phyloP scores from a whole-genome alignment of 495 filamentous ascomycete genomes.

The Penicillium bovifimosum region DNA sequence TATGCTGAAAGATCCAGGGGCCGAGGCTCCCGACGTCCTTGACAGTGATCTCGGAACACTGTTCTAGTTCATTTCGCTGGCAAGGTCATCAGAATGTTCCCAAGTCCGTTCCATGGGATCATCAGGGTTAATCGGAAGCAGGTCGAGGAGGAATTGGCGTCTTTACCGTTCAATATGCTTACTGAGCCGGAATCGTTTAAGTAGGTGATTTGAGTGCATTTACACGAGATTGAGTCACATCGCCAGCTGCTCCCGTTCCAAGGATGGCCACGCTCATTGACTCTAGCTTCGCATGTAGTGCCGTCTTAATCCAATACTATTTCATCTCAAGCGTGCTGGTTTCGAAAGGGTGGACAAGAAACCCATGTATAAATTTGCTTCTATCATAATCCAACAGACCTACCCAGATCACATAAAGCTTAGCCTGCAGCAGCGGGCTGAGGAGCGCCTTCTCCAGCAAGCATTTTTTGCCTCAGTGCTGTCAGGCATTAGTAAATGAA shows the following conservation, averaged over 20 bases:
- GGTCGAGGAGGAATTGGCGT: too few species aligned
- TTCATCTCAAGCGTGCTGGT: background rate
- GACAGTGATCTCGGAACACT: slow-evolving; percentile 32
- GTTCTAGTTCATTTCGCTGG: slow-evolving; percentile 16
- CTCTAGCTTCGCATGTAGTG: too few species aligned
- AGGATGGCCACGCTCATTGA: too few species aligned
- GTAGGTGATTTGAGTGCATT: too few species aligned
- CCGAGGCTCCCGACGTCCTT: slow-evolving; percentile 18
- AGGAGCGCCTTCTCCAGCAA: slow-evolving; percentile 34
- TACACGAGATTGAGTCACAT: too few species aligned
- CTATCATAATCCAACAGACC: background rate
- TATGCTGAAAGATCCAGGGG: slow-evolving; percentile 3
- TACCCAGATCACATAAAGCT: slow-evolving; percentile 1
- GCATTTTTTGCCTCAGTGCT: slow-evolving; percentile 47
- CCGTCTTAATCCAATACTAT: background rate
- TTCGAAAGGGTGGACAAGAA: background rate
- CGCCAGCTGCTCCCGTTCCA: too few species aligned
- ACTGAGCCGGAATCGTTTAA: too few species aligned
- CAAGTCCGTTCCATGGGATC: too few species aligned
- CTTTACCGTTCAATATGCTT: too few species aligned
- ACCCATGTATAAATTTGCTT: background rate
- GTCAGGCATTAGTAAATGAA: slow-evolving; percentile 13
- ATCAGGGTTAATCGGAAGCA: too few species aligned
- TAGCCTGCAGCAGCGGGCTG: slow-evolving; percentile 27
- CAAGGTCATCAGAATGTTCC: background rate